Conservation (phyloP, 768 basidiomycete species). For the Hypholoma sublateritium region DNA sequence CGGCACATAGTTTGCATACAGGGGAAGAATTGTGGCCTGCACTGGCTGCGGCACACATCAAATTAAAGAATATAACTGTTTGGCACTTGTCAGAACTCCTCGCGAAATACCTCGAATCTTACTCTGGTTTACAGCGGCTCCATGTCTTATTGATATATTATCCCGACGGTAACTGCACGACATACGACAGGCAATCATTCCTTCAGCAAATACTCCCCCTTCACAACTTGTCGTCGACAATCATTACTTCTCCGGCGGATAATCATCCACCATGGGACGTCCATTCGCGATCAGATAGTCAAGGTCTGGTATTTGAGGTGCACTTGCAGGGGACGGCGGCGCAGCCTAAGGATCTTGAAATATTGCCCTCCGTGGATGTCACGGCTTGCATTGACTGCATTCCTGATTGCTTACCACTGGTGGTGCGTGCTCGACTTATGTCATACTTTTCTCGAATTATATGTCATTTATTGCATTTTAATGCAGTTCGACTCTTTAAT, state of each 20-base stretch:
- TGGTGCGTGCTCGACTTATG: neutral
- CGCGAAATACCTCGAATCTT: neutral
- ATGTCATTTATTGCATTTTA: too few species aligned
- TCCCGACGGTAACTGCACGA: neutral
- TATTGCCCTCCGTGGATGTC: too few species aligned
- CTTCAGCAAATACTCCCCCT: neutral
- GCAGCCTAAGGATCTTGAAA: too few species aligned
- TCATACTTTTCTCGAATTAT: too few species aligned
- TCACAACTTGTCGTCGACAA: neutral
- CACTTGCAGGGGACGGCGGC: too few species aligned
- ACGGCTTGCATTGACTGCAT: too few species aligned
- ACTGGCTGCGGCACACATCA: neutral
- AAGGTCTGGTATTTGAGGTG: neutral
- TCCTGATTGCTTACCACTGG: neutral
- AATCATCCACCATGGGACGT: neutral
- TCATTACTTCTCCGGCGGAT: neutral
- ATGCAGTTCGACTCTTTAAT: neutral
- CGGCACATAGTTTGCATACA: neutral
- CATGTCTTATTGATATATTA: neutral
- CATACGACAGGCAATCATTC: neutral
- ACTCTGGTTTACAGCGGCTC: neutral
- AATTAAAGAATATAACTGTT: neutral
- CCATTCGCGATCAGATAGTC: neutral
- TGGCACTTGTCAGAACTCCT: neutral
- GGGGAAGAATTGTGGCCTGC: neutral